Evolutionary conservation across 768 basidiomycete genomes (phyloP).

Genomic region (Tulasnella sp.): DNA sequence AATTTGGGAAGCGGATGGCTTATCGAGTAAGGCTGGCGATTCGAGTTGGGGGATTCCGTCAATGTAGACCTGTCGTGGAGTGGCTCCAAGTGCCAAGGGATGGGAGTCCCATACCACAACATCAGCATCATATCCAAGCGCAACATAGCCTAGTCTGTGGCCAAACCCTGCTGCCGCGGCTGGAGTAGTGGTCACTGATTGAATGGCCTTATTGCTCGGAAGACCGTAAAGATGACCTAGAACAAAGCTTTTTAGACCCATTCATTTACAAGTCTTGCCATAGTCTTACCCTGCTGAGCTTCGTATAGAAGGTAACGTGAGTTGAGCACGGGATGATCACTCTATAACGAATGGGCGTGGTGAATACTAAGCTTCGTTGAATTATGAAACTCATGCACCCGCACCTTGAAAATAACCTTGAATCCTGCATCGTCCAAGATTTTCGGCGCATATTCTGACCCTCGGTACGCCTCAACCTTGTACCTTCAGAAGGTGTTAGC

Average conservation of each 20-base stretch:
- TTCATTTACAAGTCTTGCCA: constrained; percentile 13
- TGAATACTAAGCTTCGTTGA: neutral
- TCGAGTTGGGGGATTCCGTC: constrained; percentile 67
- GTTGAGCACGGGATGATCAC: constrained; percentile 39
- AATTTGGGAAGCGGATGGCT: constrained; percentile 42
- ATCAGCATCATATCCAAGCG: constrained; percentile 57
- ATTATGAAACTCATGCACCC: neutral
- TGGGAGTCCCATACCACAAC: constrained; percentile 32
- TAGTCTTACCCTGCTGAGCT: constrained; percentile 72
- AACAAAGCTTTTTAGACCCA: no score
- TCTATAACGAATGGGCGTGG: constrained; percentile 13
- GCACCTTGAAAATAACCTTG: constrained; percentile 61
- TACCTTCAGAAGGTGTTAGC: constrained; percentile 20
- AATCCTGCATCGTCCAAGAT: constrained; percentile 57
- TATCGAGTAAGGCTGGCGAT: constrained; percentile 35
- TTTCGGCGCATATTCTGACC: constrained; percentile 67
- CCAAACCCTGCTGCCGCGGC: constrained; percentile 57
- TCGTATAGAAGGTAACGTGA: constrained; percentile 70
- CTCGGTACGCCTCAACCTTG: constrained; percentile 72
- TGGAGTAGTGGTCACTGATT: constrained; percentile 57
- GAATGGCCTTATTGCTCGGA: constrained; percentile 16
- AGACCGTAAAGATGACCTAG: constrained; percentile 12
- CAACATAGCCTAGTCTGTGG: constrained; percentile 64
- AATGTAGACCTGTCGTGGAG: constrained; percentile 70
- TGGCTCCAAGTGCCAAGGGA: constrained; percentile 63